Percentiles rank a stretch among this genome's conserved stretches.
phyloP scores from a whole-genome alignment of 108 stramenopile species.

The Schizochytrium sp. region DNA sequence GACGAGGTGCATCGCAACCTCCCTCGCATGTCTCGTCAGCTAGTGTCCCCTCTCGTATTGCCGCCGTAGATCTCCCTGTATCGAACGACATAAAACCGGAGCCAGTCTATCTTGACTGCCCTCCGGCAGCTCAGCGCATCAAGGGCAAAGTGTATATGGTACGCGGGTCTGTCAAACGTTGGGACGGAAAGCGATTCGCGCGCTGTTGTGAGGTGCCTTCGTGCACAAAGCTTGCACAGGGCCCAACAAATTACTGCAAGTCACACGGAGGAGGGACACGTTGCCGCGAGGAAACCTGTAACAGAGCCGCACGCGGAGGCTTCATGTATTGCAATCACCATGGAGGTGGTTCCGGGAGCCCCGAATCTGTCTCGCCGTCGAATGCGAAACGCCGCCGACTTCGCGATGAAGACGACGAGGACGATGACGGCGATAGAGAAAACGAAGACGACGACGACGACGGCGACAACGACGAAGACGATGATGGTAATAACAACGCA shows the following conservation, averaged over 20 bases:
- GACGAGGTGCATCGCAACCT: neutral
- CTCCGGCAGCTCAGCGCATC: neutral
- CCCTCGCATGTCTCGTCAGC: no score
- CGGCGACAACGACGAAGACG: neutral
- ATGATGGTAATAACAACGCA: neutral
- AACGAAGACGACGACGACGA: neutral
- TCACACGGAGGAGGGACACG: neutral
- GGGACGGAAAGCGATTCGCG: slow-evolving; percentile 13
- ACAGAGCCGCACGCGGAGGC: neutral
- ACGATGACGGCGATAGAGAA: neutral
- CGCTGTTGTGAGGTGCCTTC: neutral
- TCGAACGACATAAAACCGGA: neutral
- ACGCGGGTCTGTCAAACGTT: neutral
- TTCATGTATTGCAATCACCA: neutral
- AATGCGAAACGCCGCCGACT: neutral
- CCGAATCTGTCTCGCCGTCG: neutral
- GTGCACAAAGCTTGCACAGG: neutral
- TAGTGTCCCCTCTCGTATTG: neutral
- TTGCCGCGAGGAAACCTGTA: neutral
- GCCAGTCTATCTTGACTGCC: neutral
- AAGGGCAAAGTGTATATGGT: neutral
- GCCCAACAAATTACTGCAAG: neutral
- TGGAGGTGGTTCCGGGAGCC: neutral
- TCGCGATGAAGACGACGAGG: neutral
- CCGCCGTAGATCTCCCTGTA: neutral